Evolutionary conservation across 164 flowering plant genomes (phyloP).

Genomic region (Magnolia officinalis): DNA sequence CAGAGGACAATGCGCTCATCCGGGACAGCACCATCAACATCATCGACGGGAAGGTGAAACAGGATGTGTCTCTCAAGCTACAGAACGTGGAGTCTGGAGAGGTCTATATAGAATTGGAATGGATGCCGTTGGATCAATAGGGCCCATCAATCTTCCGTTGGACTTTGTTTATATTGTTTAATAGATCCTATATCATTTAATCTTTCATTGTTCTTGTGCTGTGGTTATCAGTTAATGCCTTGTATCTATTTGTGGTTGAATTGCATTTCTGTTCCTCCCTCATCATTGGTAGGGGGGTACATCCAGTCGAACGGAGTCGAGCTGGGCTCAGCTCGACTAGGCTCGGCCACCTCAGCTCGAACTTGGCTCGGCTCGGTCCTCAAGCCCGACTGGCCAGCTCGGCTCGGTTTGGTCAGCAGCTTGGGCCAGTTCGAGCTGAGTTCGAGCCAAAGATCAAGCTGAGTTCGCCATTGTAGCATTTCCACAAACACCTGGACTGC

Average conservation of each 20-base stretch:
- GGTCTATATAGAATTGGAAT: slow-evolving; percentile 68
- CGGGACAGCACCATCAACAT: slow-evolving; percentile 83
- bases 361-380: too few species aligned
- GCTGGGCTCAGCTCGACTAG: too few species aligned
- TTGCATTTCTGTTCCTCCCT: not conserved
- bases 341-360: too few species aligned
- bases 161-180: not conserved
- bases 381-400: too few species aligned
- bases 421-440: too few species aligned
- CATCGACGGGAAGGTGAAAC: slow-evolving; percentile 78
- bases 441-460: too few species aligned
- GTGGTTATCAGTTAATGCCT: not conserved
- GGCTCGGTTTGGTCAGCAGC: too few species aligned
- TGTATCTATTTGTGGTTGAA: not conserved
- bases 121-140: slow-evolving; percentile 85
- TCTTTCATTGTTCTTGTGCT: not conserved
- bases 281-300: not conserved
- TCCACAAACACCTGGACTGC: too few species aligned
- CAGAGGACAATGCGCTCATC: slow-evolving; percentile 75
- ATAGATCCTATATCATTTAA: not conserved
- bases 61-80: slow-evolving; percentile 67
- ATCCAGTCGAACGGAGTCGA: too few species aligned
- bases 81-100: slow-evolving; percentile 96
- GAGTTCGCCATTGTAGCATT: too few species aligned
- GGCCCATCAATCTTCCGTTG: not conserved